Evolutionary conservation across 352 stramenopile species (phyloP).

Genomic region (Pythium rishiriense): DNA sequence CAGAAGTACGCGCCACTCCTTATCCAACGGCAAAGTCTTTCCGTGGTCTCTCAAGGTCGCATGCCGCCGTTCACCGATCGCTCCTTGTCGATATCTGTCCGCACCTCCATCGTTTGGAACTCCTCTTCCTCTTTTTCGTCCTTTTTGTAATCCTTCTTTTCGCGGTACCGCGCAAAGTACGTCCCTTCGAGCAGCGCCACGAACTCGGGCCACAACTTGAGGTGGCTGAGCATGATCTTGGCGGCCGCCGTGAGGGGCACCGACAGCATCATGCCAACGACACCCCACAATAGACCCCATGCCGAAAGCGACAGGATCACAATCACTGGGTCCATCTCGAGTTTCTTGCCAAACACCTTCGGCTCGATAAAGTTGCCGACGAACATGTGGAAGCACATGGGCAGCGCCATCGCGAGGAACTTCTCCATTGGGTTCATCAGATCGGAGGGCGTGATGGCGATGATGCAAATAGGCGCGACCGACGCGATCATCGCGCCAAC

Average conservation of each 20-base stretch:
- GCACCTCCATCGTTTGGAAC: constrained; percentile 79
- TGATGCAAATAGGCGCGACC: constrained; percentile 80
- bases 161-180: constrained; percentile 79
- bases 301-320: constrained; percentile 88
- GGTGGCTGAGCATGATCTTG: constrained; percentile 88
- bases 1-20: background rate
- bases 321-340: constrained; percentile 86
- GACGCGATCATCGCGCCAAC: constrained; percentile 89
- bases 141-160: constrained; percentile 74
- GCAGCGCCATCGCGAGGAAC: constrained; percentile 80
- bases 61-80: constrained; percentile 28
- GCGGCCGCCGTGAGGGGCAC: constrained; percentile 81
- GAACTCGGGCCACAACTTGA: constrained; percentile 86
- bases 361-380: constrained; percentile 89
- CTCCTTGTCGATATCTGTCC: constrained; percentile 70
- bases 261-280: constrained; percentile 90
- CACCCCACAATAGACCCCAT: constrained; percentile 83
- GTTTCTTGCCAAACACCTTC: constrained; percentile 84
- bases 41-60: constrained; percentile 14
- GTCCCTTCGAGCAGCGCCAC: constrained; percentile 86
- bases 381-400: constrained; percentile 90
- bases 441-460: constrained; percentile 78
- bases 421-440: constrained; percentile 91
- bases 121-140: constrained; percentile 52
- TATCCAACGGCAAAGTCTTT: too few species aligned